Base-by-base conservation (phyloP, 2,329 filamentous ascomycete species). In the Metarhizium brunneum region DNA sequence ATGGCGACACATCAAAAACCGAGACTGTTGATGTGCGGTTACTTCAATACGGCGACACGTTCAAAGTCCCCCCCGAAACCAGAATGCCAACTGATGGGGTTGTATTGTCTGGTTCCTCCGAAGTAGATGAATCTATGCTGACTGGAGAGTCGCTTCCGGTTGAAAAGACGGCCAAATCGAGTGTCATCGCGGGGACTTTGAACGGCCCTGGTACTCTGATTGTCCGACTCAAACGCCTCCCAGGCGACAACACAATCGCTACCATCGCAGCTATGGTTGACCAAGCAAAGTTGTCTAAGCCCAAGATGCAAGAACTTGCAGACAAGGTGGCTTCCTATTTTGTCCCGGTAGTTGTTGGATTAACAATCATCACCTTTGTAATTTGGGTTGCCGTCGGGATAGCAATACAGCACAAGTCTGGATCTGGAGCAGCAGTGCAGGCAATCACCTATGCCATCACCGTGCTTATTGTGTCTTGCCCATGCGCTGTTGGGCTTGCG, bases 91-190 rank as follows among this genome's bases (percentile, higher is more conserved):
- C 88, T 0, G 89, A 94, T 61, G 89, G 88, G 0, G 78, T 75
- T 0, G 78, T 92, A 0, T 58, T 85, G 0, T 69, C 71, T 2
- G 88, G 88, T 0, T 72, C 70, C 0, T 85, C 82, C 0, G 87
- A 89, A 57, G 76, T 90, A 0, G 80, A 92, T 62, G 89, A 92
- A 65, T 88, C 87, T 0, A 88, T 90, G 82, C 69, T 92, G 8
- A 92, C 88, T 0, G 88, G 88, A 0, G 89, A 94, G 64, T 76
- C 81, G 0, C 68, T 69, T 0, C 83, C 81, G 0, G 78, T 89
- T 0, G 73, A 74, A 4, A 92, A 92, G 64, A 58, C 67, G 0
- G 53, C 69, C 0, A 77, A 77, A 0, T 80, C 78, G 1, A 51
- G 62, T 0, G 76, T 91, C 1, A 79, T 88, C 56, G 88, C 88